These are phyloP conservation scores for Eucalyptus pauciflora DNA, from an alignment of 345 rosid genomes.

Conservation along the genomic window DNA sequence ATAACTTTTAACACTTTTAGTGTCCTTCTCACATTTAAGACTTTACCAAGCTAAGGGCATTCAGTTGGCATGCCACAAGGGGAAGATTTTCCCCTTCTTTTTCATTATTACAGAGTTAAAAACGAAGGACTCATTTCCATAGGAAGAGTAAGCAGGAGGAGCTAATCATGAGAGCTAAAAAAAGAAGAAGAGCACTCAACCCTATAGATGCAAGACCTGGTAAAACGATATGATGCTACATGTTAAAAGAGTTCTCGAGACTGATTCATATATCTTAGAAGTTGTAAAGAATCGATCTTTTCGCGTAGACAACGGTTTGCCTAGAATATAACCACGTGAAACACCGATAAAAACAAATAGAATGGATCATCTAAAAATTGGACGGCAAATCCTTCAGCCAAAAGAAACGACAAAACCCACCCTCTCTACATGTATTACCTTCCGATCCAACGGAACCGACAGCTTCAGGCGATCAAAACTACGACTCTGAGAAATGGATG, in stretches of 20 bases:
- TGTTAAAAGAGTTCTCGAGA: neutral
- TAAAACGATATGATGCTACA: neutral
- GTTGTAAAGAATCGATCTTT: neutral
- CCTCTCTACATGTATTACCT: neutral
- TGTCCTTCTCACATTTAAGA: neutral
- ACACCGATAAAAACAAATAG: neutral
- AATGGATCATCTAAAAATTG: neutral
- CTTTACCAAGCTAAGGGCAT: neutral
- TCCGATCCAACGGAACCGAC: neutral
- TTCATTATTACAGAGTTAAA: neutral
- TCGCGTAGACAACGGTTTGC: neutral
- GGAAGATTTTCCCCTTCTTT: neutral
- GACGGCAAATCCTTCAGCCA: neutral
- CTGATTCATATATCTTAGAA: neutral
- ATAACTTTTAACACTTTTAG: too few relatives aligned
- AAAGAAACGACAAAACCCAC: neutral
- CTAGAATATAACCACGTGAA: neutral
- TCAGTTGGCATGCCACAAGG: neutral
- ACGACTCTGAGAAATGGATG: neutral
- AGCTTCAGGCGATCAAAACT: neutral
- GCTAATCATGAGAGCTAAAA: neutral
- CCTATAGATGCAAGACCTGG: neutral
- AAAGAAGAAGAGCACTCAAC: neutral
- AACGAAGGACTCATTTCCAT: neutral
- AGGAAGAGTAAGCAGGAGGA: neutral